A percentile compares a stretch with the other conserved stretches of the same genome.
These are phyloP conservation scores for Neurospora hispaniola DNA, from an alignment of 495 filamentous ascomycete genomes.

Conservation along the genomic window DNA sequence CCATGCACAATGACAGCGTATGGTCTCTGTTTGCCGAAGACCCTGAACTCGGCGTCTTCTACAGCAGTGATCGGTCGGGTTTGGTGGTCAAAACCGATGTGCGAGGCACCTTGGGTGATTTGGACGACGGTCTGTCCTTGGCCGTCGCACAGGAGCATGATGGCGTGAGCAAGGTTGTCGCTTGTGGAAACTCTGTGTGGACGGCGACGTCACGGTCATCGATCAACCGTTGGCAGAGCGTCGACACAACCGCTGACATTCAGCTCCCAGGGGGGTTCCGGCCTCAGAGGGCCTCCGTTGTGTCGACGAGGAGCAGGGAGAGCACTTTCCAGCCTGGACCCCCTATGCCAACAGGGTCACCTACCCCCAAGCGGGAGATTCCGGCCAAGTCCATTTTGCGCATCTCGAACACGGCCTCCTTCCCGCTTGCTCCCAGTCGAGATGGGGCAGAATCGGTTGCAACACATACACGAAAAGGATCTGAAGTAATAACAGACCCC, in stretches of 20 bases:
- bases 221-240: constrained; percentile 87
- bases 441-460: constrained; percentile 32
- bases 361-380: constrained; percentile 49
- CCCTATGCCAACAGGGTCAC: constrained; percentile 3
- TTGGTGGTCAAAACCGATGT: constrained; percentile 91
- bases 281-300: constrained; percentile 43
- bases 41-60: constrained; percentile 77
- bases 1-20: constrained; percentile 97
- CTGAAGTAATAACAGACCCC: constrained; percentile 51
- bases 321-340: constrained; percentile 7
- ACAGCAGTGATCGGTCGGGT: constrained; percentile 85
- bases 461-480: constrained; percentile 42
- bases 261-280: constrained; percentile 44
- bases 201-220: constrained; percentile 88
- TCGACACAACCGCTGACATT: constrained; percentile 55
- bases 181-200: constrained; percentile 76
- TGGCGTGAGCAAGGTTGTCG: constrained; percentile 75
- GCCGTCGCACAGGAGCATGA: constrained; percentile 87
- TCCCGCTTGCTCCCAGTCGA: constrained; percentile 42
- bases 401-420: constrained; percentile 72
- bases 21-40: constrained; percentile 92
- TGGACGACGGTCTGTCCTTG: constrained; percentile 82
- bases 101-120: constrained; percentile 54
- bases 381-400: constrained; percentile 63
- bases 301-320: constrained; percentile 25